Evolutionary conservation across 2,329 filamentous ascomycete species (phyloP).

Genomic region (Rugonectria rugulosa): DNA sequence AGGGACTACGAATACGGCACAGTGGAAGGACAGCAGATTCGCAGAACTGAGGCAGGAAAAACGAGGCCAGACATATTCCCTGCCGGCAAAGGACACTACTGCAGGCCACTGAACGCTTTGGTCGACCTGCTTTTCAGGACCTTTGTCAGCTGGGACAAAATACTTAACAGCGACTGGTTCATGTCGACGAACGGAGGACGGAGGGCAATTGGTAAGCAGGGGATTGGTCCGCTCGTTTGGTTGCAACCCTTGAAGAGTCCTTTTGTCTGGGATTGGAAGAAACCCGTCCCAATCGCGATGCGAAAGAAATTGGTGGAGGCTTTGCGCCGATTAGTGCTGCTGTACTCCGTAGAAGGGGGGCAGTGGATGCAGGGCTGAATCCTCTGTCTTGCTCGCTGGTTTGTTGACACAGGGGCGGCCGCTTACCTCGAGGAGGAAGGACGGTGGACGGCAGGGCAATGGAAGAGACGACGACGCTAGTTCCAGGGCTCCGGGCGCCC

Average conservation of each 20-base stretch:
- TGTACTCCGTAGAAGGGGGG: slow-evolving; percentile 1
- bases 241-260: slow-evolving; percentile 19
- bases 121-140: background rate
- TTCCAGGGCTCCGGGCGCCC: slow-evolving; percentile 7
- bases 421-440: no score
- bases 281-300: slow-evolving; percentile 24
- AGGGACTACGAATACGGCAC: no score
- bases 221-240: slow-evolving; percentile 26
- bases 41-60: no score
- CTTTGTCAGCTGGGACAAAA: slow-evolving; percentile 16
- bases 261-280: slow-evolving; percentile 10
- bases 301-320: slow-evolving; percentile 11
- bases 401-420: no score
- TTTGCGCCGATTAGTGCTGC: slow-evolving; percentile 28
- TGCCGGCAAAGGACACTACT: no score
- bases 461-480: background rate
- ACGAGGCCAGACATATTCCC: no score
- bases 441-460: no score
- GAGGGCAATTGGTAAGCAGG: slow-evolving; percentile 28
- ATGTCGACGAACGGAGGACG: slow-evolving; percentile 4
- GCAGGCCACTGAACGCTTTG: background rate
- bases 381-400: no score
- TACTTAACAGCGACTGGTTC: slow-evolving; percentile 25
- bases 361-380: no score
- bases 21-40: background rate